phyloP scores from a whole-genome alignment of 257 asterid genomes.

The Verbena officinalis region DNA sequence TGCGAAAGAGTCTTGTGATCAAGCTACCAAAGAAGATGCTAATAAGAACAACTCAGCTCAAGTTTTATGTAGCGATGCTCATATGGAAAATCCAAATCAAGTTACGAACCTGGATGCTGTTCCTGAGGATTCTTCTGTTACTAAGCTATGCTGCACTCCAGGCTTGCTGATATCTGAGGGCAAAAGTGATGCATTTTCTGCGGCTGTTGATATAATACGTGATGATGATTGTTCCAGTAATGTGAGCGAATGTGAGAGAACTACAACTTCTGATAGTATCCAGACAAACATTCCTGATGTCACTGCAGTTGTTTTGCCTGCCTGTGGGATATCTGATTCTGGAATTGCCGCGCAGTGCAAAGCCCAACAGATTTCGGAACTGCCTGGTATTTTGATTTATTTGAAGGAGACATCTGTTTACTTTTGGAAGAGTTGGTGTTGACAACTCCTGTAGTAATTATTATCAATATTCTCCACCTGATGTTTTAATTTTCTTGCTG shows the following conservation, averaged over 20 bases:
- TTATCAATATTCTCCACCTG: slow-evolving; percentile 25
- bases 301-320: slow-evolving; percentile 22
- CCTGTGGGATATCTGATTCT: slow-evolving; percentile 24
- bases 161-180: slow-evolving; percentile 21
- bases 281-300: slow-evolving; percentile 17
- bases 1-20: slow-evolving; percentile 18
- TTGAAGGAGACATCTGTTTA: slow-evolving; percentile 12
- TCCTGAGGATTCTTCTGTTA: too few species aligned
- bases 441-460: slow-evolving; percentile 31
- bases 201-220: slow-evolving; percentile 9
- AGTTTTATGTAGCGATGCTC: slow-evolving; percentile 29
- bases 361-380: slow-evolving; percentile 32
- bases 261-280: slow-evolving; percentile 12
- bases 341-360: slow-evolving; percentile 19
- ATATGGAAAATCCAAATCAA: slow-evolving; percentile 21
- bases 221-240: slow-evolving; percentile 35
- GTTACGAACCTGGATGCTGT: slow-evolving; percentile 23
- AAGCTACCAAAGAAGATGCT: slow-evolving; percentile 22
- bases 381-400: slow-evolving; percentile 39
- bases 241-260: slow-evolving; percentile 23
- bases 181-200: background rate
- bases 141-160: slow-evolving; percentile 13
- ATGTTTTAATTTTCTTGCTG: slow-evolving; percentile 35
- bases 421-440: slow-evolving; percentile 27
- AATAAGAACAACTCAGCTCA: slow-evolving; percentile 22